Evolutionary conservation across 495 filamentous ascomycete species (phyloP).

Genomic region (Staphylotrichum longicolle): DNA sequence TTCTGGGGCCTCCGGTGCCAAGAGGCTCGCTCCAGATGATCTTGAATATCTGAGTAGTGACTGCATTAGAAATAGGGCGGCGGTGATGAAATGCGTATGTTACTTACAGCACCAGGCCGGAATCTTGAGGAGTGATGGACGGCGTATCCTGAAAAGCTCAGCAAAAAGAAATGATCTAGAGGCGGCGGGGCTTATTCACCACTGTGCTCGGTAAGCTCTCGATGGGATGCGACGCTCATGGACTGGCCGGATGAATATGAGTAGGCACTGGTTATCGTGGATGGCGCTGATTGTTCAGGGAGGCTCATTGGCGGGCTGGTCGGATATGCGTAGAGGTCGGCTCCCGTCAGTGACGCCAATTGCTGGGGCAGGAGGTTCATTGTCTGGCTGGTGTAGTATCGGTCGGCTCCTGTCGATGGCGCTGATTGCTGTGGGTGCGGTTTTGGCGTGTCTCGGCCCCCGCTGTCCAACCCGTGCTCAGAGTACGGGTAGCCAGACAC

Average conservation of each 20-base stretch:
- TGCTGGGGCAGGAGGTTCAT: too few species aligned
- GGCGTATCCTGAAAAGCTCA: constrained; percentile 34
- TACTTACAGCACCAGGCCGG: constrained; percentile 41
- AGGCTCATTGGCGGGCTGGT: background rate
- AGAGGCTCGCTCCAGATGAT: constrained; percentile 47
- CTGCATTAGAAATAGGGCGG: background rate
- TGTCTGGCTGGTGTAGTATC: too few species aligned
- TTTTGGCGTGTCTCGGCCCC: constrained; percentile 21
- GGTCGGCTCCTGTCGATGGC: background rate
- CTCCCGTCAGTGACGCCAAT: too few species aligned
- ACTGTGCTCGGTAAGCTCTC: too few species aligned
- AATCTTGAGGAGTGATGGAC: constrained; percentile 44
- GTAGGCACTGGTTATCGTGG: too few species aligned
- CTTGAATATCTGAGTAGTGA: constrained; percentile 43
- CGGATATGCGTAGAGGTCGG: background rate
- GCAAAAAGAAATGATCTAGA: background rate
- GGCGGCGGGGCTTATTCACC: too few species aligned
- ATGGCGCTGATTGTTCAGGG: too few species aligned
- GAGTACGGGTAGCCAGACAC: background rate
- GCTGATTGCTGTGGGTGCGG: background rate
- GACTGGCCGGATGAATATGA: too few species aligned
- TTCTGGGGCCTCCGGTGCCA: constrained; percentile 29
- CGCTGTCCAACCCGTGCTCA: background rate
- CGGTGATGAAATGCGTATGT: background rate
- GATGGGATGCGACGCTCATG: too few species aligned